Conservation (phyloP, 768 basidiomycete species). For the Termitomyces sp. region DNA sequence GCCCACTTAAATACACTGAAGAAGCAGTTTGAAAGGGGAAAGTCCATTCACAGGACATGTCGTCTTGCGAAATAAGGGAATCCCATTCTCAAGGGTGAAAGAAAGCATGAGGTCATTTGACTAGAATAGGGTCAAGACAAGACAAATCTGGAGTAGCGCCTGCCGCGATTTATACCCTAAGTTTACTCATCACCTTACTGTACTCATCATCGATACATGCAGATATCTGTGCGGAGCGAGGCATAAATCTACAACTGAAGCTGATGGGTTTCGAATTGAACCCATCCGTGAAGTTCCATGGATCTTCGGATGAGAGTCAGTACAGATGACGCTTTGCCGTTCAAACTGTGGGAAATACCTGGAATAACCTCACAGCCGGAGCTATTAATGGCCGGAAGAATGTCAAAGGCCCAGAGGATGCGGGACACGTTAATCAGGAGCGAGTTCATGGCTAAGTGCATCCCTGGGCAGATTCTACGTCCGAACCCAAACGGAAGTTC, state of each 20-base stretch:
- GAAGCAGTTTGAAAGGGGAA: neutral
- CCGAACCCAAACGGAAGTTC: conserved; percentile 36
- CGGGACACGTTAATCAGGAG: conserved; percentile 28
- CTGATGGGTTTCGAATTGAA: conserved; percentile 29
- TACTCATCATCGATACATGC: conserved; percentile 21
- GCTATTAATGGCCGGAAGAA: conserved; percentile 14
- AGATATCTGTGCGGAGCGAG: conserved; percentile 15
- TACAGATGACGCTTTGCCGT: neutral
- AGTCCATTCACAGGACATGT: neutral
- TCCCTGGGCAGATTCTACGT: conserved; percentile 31
- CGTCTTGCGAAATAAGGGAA: neutral
- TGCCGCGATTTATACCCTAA: neutral
- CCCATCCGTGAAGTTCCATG: conserved; percentile 25
- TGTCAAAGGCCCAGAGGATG: conserved; percentile 31
- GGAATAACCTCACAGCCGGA: conserved; percentile 7
- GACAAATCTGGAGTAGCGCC: neutral
- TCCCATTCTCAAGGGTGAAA: neutral
- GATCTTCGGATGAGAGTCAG: conserved; percentile 14
- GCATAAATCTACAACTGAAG: conserved; percentile 24
- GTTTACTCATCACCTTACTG: conserved; percentile 3
- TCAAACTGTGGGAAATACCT: conserved; percentile 1
- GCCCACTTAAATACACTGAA: neutral
- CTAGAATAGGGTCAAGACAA: neutral
- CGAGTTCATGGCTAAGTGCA: conserved; percentile 28
- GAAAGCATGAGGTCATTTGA: neutral